Evolutionary conservation across 768 basidiomycete genomes (phyloP), one percentile per base, ranked within the genome.

Genomic region (Neoboletus magnificus): DNA sequence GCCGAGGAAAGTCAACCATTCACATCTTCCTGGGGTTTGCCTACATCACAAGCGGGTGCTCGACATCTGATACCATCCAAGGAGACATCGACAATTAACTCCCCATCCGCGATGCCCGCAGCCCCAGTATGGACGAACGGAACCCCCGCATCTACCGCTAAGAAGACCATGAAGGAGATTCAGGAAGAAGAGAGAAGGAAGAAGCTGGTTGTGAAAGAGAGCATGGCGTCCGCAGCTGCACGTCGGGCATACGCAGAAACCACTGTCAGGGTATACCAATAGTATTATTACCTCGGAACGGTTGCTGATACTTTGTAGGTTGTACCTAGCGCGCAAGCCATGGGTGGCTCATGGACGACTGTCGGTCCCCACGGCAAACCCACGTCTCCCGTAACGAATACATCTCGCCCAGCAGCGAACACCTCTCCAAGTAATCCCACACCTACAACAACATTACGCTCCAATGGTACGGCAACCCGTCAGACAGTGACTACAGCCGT

Each of bases 81-180:
- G 65, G 83, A 87, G 55, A 46, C 67, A 11, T 59, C 65, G 13
- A 58, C 63, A 9, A 57, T 53, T 10, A 48, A 30, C 9, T 32
- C 67, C 6, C 57, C 70, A 18, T 64, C 81, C 32, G 54, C 71
- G 29, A 63, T 71, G 30, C 59, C 73, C 15, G 49, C 71, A 22
- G 50, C 66, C 11, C 80, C 84, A 16, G 92, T 91, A 20, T 96
- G 93, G 92, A 88, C 86, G 11, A 84, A 79, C 62, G 74, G 81
- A 16, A 73, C 72, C 25, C 86, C 84, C 66, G 71, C 79, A 8
- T 74, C 75, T 11, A 68, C 76, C 3, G 68, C 80, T 8, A 95
- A 93, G 78, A 97, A 93, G 79, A 91, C 91, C 2, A 87, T 99
- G 87, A 98, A 96, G 77, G 94, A 99, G 76, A 99, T 99, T 39